These are phyloP conservation scores for Plasmodium gonderi DNA, from an alignment of 169 alveolate species.

Conservation along the genomic window DNA sequence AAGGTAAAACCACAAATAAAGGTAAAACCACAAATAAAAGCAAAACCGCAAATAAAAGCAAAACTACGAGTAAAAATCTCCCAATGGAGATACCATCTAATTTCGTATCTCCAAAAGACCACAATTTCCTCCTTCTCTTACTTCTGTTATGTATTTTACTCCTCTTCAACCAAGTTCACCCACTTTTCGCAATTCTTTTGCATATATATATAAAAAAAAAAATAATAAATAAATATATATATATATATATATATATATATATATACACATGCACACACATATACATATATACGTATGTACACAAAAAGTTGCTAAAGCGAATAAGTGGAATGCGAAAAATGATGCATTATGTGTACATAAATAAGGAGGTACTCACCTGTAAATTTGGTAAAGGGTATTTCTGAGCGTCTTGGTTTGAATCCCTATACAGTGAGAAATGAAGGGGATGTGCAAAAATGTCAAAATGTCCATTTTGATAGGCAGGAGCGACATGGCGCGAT, in stretches of 20 bases:
- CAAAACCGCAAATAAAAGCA: too few species aligned
- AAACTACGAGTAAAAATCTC: too few species aligned
- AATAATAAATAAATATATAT: background rate
- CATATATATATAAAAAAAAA: background rate
- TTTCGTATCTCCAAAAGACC: too few species aligned
- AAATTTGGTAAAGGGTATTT: constrained; percentile 52
- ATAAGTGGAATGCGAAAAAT: background rate
- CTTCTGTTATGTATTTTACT: background rate
- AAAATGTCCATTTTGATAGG: too few species aligned
- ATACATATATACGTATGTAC: background rate
- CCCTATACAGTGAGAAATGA: constrained; percentile 7
- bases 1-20: too few species aligned
- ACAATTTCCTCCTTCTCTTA: too few species aligned
- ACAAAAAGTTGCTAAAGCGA: background rate
- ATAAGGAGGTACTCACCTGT: background rate
- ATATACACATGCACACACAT: background rate
- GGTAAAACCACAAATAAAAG: too few species aligned
- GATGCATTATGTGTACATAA: background rate
- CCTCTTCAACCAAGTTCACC: constrained; percentile 45
- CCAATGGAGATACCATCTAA: too few species aligned
- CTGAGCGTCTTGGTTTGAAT: constrained; percentile 22
- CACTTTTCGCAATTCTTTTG: constrained; percentile 64
- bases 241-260: background rate
- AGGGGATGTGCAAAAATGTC: background rate
- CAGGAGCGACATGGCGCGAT: too few species aligned